Conservation (phyloP, 169 alveolate species). For the Toxoplasma gondii region DNA sequence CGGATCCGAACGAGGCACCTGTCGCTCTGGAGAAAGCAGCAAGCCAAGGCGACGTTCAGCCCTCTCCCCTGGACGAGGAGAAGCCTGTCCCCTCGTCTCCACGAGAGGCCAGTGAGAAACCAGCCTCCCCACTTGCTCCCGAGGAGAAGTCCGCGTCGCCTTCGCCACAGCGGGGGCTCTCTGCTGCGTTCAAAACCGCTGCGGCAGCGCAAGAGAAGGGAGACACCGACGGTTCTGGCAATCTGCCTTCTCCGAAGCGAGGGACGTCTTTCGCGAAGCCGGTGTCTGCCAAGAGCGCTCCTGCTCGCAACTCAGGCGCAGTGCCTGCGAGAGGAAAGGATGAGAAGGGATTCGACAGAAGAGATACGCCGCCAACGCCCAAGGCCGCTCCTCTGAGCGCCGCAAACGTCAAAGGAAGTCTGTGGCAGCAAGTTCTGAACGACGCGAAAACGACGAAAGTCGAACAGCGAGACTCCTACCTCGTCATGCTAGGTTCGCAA, state of each 20-base stretch:
- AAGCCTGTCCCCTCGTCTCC: neutral
- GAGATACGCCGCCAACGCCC: neutral
- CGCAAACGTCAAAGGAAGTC: constrained; percentile 7
- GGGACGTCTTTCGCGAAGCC: too few relatives aligned
- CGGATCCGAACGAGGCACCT: neutral
- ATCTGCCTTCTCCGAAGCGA: too few relatives aligned
- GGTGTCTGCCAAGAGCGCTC: too few relatives aligned
- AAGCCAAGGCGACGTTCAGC: too few relatives aligned
- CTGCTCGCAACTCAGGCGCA: too few relatives aligned
- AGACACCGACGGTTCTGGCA: too few relatives aligned
- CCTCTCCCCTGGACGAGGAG: too few relatives aligned
- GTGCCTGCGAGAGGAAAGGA: too few relatives aligned
- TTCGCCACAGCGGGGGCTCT: too few relatives aligned
- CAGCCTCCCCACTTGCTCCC: neutral
- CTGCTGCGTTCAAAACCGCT: too few relatives aligned
- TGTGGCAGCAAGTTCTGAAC: constrained; percentile 41
- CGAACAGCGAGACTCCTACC: neutral
- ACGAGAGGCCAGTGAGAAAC: neutral
- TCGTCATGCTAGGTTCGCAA: constrained; percentile 17
- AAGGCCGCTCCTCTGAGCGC: neutral
- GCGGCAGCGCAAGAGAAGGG: too few relatives aligned
- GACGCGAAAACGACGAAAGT: constrained; percentile 12
- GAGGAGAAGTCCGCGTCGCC: neutral
- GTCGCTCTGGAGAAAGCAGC: too few relatives aligned
- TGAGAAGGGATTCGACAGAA: neutral